Evolutionary conservation across 2,329 filamentous ascomycete species (phyloP).

Genomic region (Neospermospora avenae): DNA sequence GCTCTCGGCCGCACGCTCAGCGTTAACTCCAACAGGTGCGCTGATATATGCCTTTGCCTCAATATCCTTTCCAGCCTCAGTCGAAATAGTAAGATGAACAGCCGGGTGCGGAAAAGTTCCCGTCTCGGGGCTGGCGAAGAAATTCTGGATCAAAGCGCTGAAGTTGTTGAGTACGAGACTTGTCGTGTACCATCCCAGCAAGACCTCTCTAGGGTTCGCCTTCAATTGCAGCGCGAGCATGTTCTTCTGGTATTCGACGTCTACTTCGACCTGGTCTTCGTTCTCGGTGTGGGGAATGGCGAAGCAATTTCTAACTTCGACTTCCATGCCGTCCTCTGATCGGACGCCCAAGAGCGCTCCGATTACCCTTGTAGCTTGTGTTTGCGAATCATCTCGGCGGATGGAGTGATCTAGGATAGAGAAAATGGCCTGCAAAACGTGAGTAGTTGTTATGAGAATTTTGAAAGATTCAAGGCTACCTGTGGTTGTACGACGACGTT

Average conservation of each 20-base stretch:
- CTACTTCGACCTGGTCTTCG: slow-evolving; percentile 97
- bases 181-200: slow-evolving; percentile 98
- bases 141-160: slow-evolving; percentile 98
- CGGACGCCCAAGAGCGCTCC: slow-evolving; percentile 90
- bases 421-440: slow-evolving; percentile 57
- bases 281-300: slow-evolving; percentile 98
- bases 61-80: slow-evolving; percentile 82
- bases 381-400: slow-evolving; percentile 60
- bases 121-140: slow-evolving; percentile 95
- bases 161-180: slow-evolving; percentile 97
- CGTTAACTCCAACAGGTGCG: slow-evolving; percentile 88
- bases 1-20: slow-evolving; percentile 91
- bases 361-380: slow-evolving; percentile 92
- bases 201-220: slow-evolving; percentile 86
- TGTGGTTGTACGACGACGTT: slow-evolving; percentile 94
- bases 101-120: slow-evolving; percentile 98
- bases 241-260: slow-evolving; percentile 99
- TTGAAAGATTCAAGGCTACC: slow-evolving; percentile 49
- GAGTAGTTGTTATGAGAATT: slow-evolving; percentile 10
- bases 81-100: slow-evolving; percentile 92
- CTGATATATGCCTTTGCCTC: slow-evolving; percentile 93
- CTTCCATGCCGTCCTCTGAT: slow-evolving; percentile 94
- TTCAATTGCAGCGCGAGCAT: slow-evolving; percentile 95
- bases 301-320: slow-evolving; percentile 94
- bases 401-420: slow-evolving; percentile 90